Percentiles rank a stretch among this genome's conserved stretches.
phyloP scores from a whole-genome alignment of 768 basidiomycete species.

The Pulveroboletus sp. region DNA sequence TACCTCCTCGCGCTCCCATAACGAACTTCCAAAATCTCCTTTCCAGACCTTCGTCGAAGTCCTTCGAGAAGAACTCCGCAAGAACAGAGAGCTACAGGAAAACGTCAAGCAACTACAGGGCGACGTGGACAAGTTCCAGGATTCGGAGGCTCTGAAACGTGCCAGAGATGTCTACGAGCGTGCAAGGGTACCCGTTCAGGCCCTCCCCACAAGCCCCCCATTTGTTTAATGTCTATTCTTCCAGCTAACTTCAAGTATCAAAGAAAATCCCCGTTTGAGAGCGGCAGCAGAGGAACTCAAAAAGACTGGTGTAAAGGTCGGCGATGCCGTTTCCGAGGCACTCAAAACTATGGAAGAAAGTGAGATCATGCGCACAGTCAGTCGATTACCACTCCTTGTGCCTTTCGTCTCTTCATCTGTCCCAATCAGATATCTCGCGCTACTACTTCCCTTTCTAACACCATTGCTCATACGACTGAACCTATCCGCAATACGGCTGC shows the following conservation, averaged over 20 bases:
- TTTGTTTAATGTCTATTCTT: constrained; percentile 3
- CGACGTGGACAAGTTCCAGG: constrained; percentile 95
- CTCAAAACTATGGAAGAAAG: constrained; percentile 93
- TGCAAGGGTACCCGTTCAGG: constrained; percentile 66
- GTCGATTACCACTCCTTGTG: constrained; percentile 24
- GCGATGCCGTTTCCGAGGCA: constrained; percentile 91
- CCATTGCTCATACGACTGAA: constrained; percentile 85
- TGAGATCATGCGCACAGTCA: constrained; percentile 80
- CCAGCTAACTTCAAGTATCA: constrained; percentile 88
- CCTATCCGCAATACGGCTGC: constrained; percentile 96
- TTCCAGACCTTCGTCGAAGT: constrained; percentile 97
- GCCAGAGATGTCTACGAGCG: constrained; percentile 91
- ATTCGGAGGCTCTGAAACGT: constrained; percentile 92
- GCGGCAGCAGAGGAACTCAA: constrained; percentile 92
- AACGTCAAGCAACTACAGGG: constrained; percentile 97
- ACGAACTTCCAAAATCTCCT: constrained; percentile 82
- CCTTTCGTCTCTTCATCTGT: neutral
- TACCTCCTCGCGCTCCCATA: constrained; percentile 53
- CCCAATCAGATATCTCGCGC: constrained; percentile 70
- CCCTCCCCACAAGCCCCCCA: neutral
- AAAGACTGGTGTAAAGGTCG: constrained; percentile 84
- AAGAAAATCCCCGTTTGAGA: constrained; percentile 88
- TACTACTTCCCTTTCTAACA: constrained; percentile 78
- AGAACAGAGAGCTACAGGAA: constrained; percentile 92
- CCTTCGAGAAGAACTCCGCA: constrained; percentile 84